These are phyloP conservation scores for Geoglossum cookeanum DNA, from an alignment of 2,329 filamentous ascomycete species.

Conservation along the genomic window DNA sequence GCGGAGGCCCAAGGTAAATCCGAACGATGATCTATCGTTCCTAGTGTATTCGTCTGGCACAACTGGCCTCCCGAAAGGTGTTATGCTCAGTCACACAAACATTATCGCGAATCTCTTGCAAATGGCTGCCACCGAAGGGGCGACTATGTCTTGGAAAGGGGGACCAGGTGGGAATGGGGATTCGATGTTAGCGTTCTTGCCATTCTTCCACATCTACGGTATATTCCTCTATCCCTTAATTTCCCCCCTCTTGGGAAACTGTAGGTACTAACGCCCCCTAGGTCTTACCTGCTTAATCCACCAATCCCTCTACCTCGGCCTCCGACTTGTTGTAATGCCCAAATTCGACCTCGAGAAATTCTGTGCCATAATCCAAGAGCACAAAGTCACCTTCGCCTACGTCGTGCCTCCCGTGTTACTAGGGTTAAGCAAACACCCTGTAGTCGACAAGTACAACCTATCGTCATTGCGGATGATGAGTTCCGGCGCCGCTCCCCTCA, in stretches of 20 bases:
- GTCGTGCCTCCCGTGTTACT: constrained; percentile 74
- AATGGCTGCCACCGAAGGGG: constrained; percentile 31
- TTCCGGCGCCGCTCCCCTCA: constrained; percentile 71
- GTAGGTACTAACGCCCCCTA: constrained; percentile 10
- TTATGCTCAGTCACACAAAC: constrained; percentile 69
- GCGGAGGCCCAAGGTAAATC: constrained; percentile 41
- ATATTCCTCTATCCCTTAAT: constrained; percentile 14
- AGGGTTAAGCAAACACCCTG: constrained; percentile 57
- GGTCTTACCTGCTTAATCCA: constrained; percentile 58
- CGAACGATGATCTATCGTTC: constrained; percentile 27
- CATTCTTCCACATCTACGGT: constrained; percentile 87
- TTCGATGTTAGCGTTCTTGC: constrained; percentile 57
- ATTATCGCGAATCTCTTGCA: constrained; percentile 57
- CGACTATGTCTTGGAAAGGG: constrained; percentile 37
- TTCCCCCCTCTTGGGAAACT: neutral
- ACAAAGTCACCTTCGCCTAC: constrained; percentile 59
- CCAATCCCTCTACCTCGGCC: constrained; percentile 43
- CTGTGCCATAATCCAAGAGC: constrained; percentile 56
- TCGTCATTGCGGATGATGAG: constrained; percentile 65
- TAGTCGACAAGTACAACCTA: constrained; percentile 65
- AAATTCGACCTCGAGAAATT: constrained; percentile 69
- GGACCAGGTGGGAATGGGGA: constrained; percentile 45
- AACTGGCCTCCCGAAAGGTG: constrained; percentile 79
- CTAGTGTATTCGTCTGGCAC: constrained; percentile 81
- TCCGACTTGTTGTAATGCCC: constrained; percentile 50